Evolutionary conservation across 345 rosid species (phyloP), one percentile per base, ranked within the genome.

Genomic region (Citropsis articulata): DNA sequence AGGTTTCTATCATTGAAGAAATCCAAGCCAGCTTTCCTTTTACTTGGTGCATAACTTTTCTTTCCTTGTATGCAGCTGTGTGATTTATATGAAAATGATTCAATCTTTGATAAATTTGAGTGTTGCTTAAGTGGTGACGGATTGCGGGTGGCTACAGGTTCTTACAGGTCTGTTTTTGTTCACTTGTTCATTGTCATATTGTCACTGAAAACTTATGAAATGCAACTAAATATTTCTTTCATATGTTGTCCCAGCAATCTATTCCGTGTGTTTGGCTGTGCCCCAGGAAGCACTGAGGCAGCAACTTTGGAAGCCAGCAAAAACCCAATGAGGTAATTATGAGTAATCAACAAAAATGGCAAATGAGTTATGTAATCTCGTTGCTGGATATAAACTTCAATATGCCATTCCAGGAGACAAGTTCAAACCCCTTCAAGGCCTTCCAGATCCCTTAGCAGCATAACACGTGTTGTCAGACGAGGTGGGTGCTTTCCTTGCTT

Each of bases 231-330:
- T 71, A 40, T 78, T 57, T 71, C 78, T 27, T 71, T 68, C 67
- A 14, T 9, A 27, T 66, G 25, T 75, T 40, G 59, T 68, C 66
- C 60, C 89, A 97, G 99, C 89, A 97, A 97, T 88, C 83, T 94
- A 66, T 97, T 97, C 86, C 98, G 97, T 27, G 96, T 97, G 66
- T 97, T 93, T 81, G 97, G 98, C 80, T 88, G 91, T 87, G 80
- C 87, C 65, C 72, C 89, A 8, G 98, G 94, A 81, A 92, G 90
- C 82, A 71, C 89, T 2, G 99, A 97, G 85, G 87, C 92, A 25
- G 85, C 94, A 79, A 94, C 98, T 63, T 87, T 97, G 87, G 99
- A 97, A 88, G 98, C 98, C 82, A 94, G 98, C 88, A 97, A 94
- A 90, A 94, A 91, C 73, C 99, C 99, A 71, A 93, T 87, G 98